Evolutionary conservation across 305 asterid species (phyloP).

Genomic region (Fraxinus latifolia): DNA sequence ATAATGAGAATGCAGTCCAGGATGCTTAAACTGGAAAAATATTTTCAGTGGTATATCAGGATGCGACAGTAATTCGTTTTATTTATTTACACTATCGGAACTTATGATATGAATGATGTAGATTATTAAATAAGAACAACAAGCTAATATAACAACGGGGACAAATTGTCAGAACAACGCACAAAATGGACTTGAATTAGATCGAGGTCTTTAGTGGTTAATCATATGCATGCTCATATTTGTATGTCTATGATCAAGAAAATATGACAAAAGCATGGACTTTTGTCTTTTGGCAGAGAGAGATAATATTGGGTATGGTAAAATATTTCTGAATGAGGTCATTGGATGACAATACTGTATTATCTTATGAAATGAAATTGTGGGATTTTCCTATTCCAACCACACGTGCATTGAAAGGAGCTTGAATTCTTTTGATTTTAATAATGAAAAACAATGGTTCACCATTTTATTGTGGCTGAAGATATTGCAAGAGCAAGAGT

Average conservation of each 20-base stretch:
- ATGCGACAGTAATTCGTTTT: not conserved
- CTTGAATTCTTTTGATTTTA: not conserved
- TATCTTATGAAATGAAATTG: not conserved
- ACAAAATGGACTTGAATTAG: not conserved
- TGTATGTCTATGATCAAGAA: not conserved
- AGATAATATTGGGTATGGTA: not conserved
- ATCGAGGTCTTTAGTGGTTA: not conserved
- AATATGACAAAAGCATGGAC: not conserved
- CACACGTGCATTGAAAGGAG: not conserved
- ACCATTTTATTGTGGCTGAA: not conserved
- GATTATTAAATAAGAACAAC: not conserved
- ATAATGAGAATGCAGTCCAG: not conserved
- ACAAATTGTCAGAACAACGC: not conserved
- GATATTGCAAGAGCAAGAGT: not conserved
- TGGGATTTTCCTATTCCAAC: not conserved
- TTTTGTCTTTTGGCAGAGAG: not conserved
- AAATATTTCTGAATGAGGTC: not conserved
- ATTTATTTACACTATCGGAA: not conserved
- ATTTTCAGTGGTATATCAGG: not conserved
- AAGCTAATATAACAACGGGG: not conserved
- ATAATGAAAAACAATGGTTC: not conserved
- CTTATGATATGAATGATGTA: not conserved
- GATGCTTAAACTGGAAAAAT: not conserved
- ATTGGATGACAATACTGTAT: not conserved
- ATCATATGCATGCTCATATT: not conserved